A percentile compares a stretch with the other conserved stretches of the same genome.
phyloP scores from a whole-genome alignment of 768 basidiomycete species.

The Boletus edulis region DNA sequence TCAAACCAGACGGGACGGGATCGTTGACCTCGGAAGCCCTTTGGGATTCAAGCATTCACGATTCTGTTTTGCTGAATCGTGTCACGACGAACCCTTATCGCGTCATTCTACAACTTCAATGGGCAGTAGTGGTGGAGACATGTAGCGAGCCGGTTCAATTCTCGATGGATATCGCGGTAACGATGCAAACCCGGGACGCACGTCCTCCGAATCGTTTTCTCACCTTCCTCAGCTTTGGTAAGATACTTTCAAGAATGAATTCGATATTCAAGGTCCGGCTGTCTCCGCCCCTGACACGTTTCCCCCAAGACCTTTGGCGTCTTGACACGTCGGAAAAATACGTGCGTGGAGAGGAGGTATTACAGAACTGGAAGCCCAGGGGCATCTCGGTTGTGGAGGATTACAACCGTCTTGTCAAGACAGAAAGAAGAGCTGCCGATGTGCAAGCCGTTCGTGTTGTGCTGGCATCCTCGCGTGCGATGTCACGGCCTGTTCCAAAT shows the following conservation, averaged over 20 bases:
- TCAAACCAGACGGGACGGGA: conserved; percentile 83
- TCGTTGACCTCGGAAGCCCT: conserved; percentile 63
- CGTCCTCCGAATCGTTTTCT: conserved; percentile 77
- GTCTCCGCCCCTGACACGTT: conserved; percentile 81
- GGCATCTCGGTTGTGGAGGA: conserved; percentile 90
- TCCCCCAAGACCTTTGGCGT: conserved; percentile 88
- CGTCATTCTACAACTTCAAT: conserved; percentile 73
- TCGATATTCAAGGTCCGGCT: conserved; percentile 82
- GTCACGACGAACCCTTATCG: conserved; percentile 78
- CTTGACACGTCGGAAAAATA: conserved; percentile 95
- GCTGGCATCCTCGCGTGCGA: conserved; percentile 49
- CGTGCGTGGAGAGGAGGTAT: conserved; percentile 85
- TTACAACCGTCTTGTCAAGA: conserved; percentile 66
- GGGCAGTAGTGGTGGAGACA: conserved; percentile 77
- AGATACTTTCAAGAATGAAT: conserved; percentile 74
- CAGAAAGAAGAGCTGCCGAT: conserved; percentile 77
- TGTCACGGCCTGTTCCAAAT: conserved; percentile 44
- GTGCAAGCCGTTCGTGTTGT: conserved; percentile 87
- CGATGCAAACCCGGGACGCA: conserved; percentile 82
- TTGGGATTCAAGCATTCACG: conserved; percentile 94
- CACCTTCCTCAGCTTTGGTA: conserved; percentile 73
- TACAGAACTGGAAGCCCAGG: conserved; percentile 83
- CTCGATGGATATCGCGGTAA: conserved; percentile 80
- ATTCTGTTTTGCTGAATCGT: conserved; percentile 80
- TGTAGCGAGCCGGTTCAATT: conserved; percentile 88